phyloP scores from a whole-genome alignment of 805 yeast genomes.

The Candida adriatica region DNA sequence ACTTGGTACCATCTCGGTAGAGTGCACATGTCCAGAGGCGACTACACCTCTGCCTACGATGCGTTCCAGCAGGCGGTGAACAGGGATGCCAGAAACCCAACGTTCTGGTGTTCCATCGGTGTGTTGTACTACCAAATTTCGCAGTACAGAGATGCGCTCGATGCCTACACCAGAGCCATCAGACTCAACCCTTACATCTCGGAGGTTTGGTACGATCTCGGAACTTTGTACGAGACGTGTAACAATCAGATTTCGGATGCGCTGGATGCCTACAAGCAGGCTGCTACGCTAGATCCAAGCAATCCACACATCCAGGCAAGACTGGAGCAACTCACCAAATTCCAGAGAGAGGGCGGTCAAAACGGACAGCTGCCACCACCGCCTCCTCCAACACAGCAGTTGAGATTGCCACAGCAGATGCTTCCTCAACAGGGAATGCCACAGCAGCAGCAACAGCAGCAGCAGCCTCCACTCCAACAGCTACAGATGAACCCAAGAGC shows the following conservation, averaged over 20 bases:
- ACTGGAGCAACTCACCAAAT: conserved; percentile 73
- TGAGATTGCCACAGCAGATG: conserved; percentile 56
- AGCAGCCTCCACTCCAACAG: conserved; percentile 16
- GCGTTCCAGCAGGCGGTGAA: conserved; percentile 98
- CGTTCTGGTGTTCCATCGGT: conserved; percentile 96
- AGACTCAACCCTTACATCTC: conserved; percentile 91
- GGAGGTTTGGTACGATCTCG: conserved; percentile 98
- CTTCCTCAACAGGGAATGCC: conserved; percentile 33
- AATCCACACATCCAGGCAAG: conserved; percentile 93
- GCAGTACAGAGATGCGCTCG: conserved; percentile 94
- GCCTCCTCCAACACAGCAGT: conserved; percentile 53
- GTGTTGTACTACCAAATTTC: conserved; percentile 93
- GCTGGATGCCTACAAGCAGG: conserved; percentile 92
- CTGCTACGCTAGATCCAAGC: conserved; percentile 90
- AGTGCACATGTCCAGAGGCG: conserved; percentile 93
- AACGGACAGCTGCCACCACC: conserved; percentile 48
- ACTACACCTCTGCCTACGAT: conserved; percentile 93
- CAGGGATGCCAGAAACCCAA: conserved; percentile 93
- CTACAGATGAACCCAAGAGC: conserved; percentile 22
- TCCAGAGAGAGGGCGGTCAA: conserved; percentile 63
- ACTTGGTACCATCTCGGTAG: conserved; percentile 97
- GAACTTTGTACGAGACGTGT: conserved; percentile 94
- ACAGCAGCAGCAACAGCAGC: conserved; percentile 18
- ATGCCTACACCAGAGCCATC: conserved; percentile 95
- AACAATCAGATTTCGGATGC: conserved; percentile 95